Evolutionary conservation across 495 filamentous ascomycete species (phyloP).

Genomic region (Penicillium taxi): DNA sequence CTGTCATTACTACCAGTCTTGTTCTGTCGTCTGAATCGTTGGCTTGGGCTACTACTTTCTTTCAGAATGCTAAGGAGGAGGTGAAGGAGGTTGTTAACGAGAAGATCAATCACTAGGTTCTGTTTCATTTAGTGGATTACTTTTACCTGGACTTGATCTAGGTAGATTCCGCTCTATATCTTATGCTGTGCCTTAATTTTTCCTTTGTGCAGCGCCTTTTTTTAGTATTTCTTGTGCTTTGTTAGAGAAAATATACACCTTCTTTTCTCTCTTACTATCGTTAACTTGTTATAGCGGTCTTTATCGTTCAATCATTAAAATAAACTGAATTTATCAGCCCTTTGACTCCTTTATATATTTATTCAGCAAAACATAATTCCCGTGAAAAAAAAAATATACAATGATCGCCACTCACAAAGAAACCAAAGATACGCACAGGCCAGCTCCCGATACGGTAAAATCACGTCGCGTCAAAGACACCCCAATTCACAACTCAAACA

Average conservation of each 20-base stretch:
- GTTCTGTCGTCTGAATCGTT: slow-evolving; percentile 62
- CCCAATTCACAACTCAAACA: background rate
- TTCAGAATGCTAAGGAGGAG: slow-evolving; percentile 55
- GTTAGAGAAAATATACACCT: slow-evolving; percentile 26
- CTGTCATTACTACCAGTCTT: slow-evolving; percentile 64
- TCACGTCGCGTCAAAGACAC: slow-evolving; percentile 12
- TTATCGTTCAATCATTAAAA: too few species aligned
- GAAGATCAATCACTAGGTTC: slow-evolving; percentile 35
- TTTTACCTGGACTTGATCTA: too few species aligned
- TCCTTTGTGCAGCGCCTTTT: background rate
- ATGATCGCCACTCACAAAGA: too few species aligned
- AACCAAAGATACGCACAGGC: slow-evolving; percentile 21
- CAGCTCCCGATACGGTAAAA: slow-evolving; percentile 17
- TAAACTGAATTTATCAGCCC: too few species aligned
- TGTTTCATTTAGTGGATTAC: slow-evolving; percentile 6
- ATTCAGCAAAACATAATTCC: too few species aligned
- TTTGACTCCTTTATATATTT: too few species aligned
- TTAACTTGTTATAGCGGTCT: too few species aligned
- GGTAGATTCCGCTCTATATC: slow-evolving; percentile 5
- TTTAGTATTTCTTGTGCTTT: slow-evolving; percentile 3
- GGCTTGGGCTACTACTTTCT: slow-evolving; percentile 45
- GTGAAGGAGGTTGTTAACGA: slow-evolving; percentile 49
- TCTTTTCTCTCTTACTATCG: too few species aligned
- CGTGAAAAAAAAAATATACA: too few species aligned
- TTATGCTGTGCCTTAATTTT: slow-evolving; percentile 1